These are phyloP conservation scores for Wickerhamiella pararugosa DNA, from an alignment of 1,139 yeast species.

Conservation along the genomic window DNA sequence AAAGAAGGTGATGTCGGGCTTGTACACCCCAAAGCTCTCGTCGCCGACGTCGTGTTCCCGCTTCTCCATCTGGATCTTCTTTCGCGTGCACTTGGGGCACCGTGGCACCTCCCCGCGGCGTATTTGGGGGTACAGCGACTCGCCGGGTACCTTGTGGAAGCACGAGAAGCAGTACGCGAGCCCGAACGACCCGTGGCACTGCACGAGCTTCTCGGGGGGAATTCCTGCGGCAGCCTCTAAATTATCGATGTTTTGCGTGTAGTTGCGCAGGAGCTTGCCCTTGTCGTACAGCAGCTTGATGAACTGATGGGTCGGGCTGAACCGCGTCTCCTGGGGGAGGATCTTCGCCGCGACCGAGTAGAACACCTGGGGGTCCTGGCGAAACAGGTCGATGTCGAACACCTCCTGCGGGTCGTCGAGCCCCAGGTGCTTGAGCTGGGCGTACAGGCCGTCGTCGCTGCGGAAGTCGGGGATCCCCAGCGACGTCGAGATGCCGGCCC, in stretches of 20 bases:
- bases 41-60: slow-evolving; percentile 13
- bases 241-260: slow-evolving; percentile 92
- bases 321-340: slow-evolving; percentile 44
- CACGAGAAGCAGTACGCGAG: slow-evolving; percentile 81
- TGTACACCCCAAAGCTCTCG: slow-evolving; percentile 51
- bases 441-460: slow-evolving; percentile 76
- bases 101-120: slow-evolving; percentile 46
- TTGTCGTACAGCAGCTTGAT: slow-evolving; percentile 60
- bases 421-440: slow-evolving; percentile 54
- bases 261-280: slow-evolving; percentile 68
- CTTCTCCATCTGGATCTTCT: slow-evolving; percentile 9
- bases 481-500: slow-evolving; percentile 92
- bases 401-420: slow-evolving; percentile 89
- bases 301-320: slow-evolving; percentile 76
- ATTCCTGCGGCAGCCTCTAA: slow-evolving; percentile 78
- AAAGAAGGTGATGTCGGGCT: slow-evolving; percentile 91
- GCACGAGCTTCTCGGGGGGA: slow-evolving; percentile 52
- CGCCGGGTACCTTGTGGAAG: slow-evolving; percentile 52
- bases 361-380: slow-evolving; percentile 66
- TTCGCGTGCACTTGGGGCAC: slow-evolving; percentile 47
- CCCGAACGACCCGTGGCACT: slow-evolving; percentile 95
- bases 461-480: slow-evolving; percentile 93
- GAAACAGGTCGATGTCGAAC: slow-evolving; percentile 61
- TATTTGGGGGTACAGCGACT: slow-evolving; percentile 46
- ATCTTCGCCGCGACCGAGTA: slow-evolving; percentile 82